Evolutionary conservation across 2,329 filamentous ascomycete species (phyloP), one percentile per base, ranked within the genome.

Genomic region (Pseudogymnoascus sp.): DNA sequence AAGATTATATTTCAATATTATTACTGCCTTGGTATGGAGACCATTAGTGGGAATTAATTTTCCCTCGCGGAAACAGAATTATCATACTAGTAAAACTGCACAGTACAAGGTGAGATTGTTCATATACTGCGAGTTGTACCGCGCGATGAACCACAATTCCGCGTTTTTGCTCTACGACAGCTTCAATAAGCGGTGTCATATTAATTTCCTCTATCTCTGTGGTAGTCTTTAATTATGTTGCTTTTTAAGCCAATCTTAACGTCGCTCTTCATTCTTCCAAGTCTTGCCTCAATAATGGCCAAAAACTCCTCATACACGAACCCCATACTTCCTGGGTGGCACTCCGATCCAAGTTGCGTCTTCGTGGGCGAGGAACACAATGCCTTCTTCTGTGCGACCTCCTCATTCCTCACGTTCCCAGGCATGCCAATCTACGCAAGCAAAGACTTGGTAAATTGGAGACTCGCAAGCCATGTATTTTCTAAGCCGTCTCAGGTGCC

Each of bases 391-490:
- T 81, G 78, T 64, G 77, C 75, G 2, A 78, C 78, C 0, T 82
- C 80, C 0, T 81, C 77, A 1, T 84, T 83, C 65, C 77, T 78
- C 60, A 72, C 75, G 0, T 83, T 82, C 64, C 80, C 81, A 0
- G 80, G 80, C 0, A 70, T 82, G 4, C 80, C 80, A 0, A 75
- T 84, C 18, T 78, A 82, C 65, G 78, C 79, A 1, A 81, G 77
- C n/a, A 76, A 74, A 60, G 79, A 83, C 65, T 67, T 84, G 16
- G 65, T 74, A 14, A 76, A 77, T 59, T 84, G 80, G 79, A 78
- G 76, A 61, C 72, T 78, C 6, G 72, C 77, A 36, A 73, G 74
- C 60, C 71, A 75, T 63, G 74, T 72, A 1, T 60, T 76, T 14
- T 73, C 71, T 43, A 69, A 73, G 14, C 68, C 65, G 9, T 66